Percentiles rank a stretch among this genome's conserved stretches.
Evolutionary conservation across 73 alveolate genomes (phyloP).

Genomic region (Symbiodinium pilosum): DNA sequence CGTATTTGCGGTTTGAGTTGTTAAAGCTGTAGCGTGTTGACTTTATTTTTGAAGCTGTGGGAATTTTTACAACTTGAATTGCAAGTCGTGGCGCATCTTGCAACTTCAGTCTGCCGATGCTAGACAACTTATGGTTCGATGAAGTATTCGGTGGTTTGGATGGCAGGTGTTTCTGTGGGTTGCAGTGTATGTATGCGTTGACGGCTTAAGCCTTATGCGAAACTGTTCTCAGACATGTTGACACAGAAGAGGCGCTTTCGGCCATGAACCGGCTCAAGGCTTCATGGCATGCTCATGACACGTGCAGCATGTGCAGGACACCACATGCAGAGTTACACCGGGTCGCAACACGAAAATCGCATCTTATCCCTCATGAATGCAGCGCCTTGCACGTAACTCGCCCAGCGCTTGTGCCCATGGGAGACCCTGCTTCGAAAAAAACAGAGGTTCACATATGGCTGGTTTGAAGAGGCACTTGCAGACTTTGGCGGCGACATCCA

Average conservation of each 20-base stretch:
- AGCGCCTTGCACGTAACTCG: neutral
- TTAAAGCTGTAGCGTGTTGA: neutral
- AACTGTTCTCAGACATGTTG: no score
- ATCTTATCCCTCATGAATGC: neutral
- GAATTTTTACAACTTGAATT: neutral
- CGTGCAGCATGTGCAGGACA: neutral
- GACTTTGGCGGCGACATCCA: neutral
- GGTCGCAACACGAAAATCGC: neutral
- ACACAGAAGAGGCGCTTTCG: no score
- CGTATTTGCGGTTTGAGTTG: neutral
- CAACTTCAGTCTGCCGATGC: no score
- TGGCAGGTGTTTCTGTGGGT: no score
- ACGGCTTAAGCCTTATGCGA: no score
- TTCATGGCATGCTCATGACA: no score
- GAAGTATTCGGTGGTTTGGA: no score
- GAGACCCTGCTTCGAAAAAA: neutral
- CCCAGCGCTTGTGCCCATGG: neutral
- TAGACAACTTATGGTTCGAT: no score
- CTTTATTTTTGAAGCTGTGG: neutral
- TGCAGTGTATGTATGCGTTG: no score
- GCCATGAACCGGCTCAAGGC: no score
- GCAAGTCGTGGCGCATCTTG: neutral
- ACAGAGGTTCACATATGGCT: neutral
- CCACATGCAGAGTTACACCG: neutral
- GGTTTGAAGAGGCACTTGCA: neutral